These are phyloP conservation scores for Cladochytrium replicatum DNA, from an alignment of 192 early-diverging fungal species.

Conservation along the genomic window DNA sequence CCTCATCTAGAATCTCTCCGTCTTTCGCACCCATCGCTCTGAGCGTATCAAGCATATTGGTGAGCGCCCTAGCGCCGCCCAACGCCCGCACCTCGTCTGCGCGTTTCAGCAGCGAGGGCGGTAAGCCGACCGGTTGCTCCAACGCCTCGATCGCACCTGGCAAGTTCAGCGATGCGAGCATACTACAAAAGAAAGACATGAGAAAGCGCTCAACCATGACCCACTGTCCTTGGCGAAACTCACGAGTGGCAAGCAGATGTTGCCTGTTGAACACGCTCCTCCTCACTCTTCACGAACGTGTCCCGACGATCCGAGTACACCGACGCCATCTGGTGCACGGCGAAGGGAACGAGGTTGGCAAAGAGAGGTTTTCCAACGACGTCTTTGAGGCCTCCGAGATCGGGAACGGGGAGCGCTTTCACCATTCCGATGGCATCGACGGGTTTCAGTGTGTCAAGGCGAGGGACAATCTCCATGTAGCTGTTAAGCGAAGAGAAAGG, in stretches of 20 bases:
- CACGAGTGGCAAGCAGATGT: not conserved
- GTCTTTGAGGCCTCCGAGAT: conserved; percentile 41
- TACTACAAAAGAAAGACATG: conserved; percentile 37
- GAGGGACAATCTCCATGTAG: conserved; percentile 70
- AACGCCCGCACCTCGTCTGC: conserved; percentile 64
- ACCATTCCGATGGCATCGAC: conserved; percentile 68
- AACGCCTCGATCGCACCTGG: conserved; percentile 61
- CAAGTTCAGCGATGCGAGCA: conserved; percentile 57
- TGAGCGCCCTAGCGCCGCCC: conserved; percentile 56
- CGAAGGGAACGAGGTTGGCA: conserved; percentile 76
- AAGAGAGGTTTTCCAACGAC: conserved; percentile 68
- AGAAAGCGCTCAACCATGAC: too few relatives aligned
- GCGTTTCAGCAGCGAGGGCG: conserved; percentile 55
- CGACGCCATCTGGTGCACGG: conserved; percentile 80
- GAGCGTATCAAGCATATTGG: conserved; percentile 56
- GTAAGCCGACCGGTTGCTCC: conserved; percentile 67
- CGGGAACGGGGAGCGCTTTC: conserved; percentile 53
- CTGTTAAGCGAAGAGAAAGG: not conserved
- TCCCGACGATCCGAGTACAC: conserved; percentile 80
- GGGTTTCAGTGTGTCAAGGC: conserved; percentile 39
- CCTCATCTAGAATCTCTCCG: conserved; percentile 51
- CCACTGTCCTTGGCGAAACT: not conserved
- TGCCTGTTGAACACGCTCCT: not conserved
- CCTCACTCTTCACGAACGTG: conserved; percentile 48
- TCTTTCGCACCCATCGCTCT: conserved; percentile 39